Conservation (phyloP, 306 rosid species). For the Comarum palustre region DNA sequence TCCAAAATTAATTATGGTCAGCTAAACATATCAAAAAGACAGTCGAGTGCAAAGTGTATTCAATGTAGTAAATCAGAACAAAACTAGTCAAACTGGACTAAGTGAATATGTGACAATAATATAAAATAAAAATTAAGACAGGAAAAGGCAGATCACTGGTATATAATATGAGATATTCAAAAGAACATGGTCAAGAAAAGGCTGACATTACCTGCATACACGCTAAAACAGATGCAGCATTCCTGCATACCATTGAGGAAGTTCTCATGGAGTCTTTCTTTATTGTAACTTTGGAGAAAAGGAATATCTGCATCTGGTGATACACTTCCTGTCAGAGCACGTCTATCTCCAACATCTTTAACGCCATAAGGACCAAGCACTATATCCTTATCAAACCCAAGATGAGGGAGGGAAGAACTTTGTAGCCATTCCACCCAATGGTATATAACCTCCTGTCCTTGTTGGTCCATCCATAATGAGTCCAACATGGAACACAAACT, state of each 20-base stretch:
- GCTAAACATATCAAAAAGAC: not conserved
- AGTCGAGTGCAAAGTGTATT: not conserved
- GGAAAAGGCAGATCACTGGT: not conserved
- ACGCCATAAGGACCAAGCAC: constrained; percentile 60
- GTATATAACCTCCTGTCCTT: constrained; percentile 77
- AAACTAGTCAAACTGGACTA: not conserved
- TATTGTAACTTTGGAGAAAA: constrained; percentile 52
- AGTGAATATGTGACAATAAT: not conserved
- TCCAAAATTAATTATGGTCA: not conserved
- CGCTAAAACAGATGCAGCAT: constrained; percentile 77
- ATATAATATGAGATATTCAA: not conserved
- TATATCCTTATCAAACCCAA: constrained; percentile 61
- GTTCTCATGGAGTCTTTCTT: constrained; percentile 53
- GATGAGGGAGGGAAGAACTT: constrained; percentile 57
- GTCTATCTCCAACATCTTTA: constrained; percentile 47
- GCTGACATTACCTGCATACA: constrained; percentile 57
- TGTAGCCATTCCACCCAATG: constrained; percentile 91
- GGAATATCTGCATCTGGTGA: constrained; percentile 70
- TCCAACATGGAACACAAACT: constrained; percentile 67
- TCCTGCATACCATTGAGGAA: constrained; percentile 59
- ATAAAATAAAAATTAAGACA: not conserved
- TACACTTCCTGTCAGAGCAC: constrained; percentile 52
- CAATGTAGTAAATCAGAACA: not conserved
- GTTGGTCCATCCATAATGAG: constrained; percentile 65
- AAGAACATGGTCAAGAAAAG: constrained; percentile 15